Conservation (phyloP, 1,284 basidiomycete species). For the Bondarzewia mesenterica region DNA sequence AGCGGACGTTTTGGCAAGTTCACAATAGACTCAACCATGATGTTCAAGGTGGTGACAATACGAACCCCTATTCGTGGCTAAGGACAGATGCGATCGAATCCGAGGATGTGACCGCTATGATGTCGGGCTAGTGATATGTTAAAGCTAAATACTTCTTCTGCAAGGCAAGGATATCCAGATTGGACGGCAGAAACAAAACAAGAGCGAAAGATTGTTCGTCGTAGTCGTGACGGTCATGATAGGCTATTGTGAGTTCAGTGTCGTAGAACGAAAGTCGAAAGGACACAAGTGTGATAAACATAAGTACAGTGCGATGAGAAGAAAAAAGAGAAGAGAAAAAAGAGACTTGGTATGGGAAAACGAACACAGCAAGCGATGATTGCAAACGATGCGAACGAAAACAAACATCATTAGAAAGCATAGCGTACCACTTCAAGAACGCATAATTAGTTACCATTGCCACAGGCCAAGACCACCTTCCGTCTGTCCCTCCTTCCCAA, state of each 20-base stretch:
- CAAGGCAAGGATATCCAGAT: too few relatives aligned
- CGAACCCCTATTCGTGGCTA: not conserved
- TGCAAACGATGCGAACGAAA: not conserved
- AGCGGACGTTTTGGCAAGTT: slow-evolving; percentile 9
- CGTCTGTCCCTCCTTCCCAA: not conserved
- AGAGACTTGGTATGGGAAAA: not conserved
- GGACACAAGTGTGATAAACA: not conserved
- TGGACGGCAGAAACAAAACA: too few relatives aligned
- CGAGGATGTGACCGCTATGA: too few relatives aligned
- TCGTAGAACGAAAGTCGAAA: not conserved
- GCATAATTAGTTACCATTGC: too few relatives aligned
- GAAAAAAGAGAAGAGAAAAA: not conserved
- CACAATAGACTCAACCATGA: not conserved
- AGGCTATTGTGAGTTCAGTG: too few relatives aligned
- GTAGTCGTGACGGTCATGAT: not conserved
- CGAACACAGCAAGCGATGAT: not conserved
- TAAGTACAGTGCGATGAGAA: not conserved
- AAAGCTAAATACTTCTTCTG: too few relatives aligned
- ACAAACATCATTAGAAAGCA: not conserved
- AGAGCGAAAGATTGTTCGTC: not conserved
- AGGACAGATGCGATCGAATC: not conserved
- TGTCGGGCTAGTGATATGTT: too few relatives aligned
- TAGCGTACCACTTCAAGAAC: not conserved
- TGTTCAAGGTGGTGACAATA: not conserved
- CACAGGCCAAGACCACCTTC: too few relatives aligned